A percentile compares a stretch with the other conserved stretches of the same genome.
Conservation (phyloP, 768 basidiomycete genomes). For the Lactifluus piperatus region DNA sequence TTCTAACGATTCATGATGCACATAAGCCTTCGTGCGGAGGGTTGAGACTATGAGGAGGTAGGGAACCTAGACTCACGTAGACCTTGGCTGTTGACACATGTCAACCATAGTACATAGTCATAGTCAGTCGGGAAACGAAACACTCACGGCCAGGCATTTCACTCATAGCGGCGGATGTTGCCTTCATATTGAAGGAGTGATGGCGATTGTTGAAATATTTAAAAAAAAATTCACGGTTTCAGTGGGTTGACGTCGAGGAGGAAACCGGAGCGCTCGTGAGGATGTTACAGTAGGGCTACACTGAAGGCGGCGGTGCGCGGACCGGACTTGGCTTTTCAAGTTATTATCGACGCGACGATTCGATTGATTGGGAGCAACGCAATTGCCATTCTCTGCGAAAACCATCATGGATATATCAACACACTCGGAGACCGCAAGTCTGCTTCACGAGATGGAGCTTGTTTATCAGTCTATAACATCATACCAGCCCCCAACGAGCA, state of each 20-base stretch:
- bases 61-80: slow-evolving; percentile 49
- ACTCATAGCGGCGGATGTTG: slow-evolving; percentile 40
- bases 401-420: not conserved
- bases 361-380: not conserved
- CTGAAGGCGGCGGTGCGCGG: not conserved
- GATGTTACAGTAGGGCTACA: not conserved
- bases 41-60: not conserved
- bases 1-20: slow-evolving; percentile 36
- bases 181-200: slow-evolving; percentile 9
- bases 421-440: slow-evolving; percentile 23
- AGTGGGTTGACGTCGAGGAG: not conserved
- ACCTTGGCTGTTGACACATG: slow-evolving; percentile 45
- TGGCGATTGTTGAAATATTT: not conserved
- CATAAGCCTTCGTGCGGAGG: not conserved
- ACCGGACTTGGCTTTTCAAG: slow-evolving; percentile 10
- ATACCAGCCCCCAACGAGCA: slow-evolving; percentile 22
- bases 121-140: slow-evolving; percentile 1
- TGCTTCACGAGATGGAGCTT: slow-evolving; percentile 23
- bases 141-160: slow-evolving; percentile 77
- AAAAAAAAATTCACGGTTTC: slow-evolving; percentile 2
- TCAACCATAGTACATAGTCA: slow-evolving; percentile 2
- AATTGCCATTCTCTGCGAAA: not conserved
- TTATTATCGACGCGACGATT: not conserved
- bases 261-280: slow-evolving; percentile 12
- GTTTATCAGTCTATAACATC: slow-evolving; percentile 24